Percentiles rank a stretch among this genome's conserved stretches.
Conservation (phyloP, 2,329 filamentous ascomycete genomes). For the Graphilbum sp. region DNA sequence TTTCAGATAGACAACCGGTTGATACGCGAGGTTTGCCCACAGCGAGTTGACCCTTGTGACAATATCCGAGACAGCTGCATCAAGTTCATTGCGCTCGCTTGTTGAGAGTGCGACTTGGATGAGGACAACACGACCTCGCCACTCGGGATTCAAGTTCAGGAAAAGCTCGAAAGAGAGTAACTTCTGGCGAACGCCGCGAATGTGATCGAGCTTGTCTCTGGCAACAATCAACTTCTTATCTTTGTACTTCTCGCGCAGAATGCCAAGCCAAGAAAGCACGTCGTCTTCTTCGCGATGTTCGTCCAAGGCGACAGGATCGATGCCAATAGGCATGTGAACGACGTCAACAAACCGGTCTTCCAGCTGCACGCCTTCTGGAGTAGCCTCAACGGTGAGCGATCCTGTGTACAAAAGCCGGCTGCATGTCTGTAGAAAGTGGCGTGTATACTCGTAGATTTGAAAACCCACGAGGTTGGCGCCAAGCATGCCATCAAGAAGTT, state of each 20-base stretch:
- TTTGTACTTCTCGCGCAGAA: slow-evolving; percentile 68
- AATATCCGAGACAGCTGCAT: slow-evolving; percentile 81
- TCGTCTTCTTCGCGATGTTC: slow-evolving; percentile 54
- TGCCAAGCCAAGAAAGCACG: slow-evolving; percentile 62
- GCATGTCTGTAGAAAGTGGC: slow-evolving; percentile 92
- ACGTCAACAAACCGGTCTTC: slow-evolving; percentile 92
- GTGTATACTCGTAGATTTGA: slow-evolving; percentile 82
- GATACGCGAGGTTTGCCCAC: slow-evolving; percentile 80
- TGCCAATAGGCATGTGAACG: slow-evolving; percentile 71
- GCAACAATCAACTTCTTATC: slow-evolving; percentile 85
- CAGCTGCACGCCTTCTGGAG: slow-evolving; percentile 71
- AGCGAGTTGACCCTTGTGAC: slow-evolving; percentile 86
- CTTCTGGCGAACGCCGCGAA: slow-evolving; percentile 87
- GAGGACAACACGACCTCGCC: slow-evolving; percentile 72
- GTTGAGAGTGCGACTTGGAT: slow-evolving; percentile 90
- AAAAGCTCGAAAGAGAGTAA: slow-evolving; percentile 84
- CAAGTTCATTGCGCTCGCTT: slow-evolving; percentile 73
- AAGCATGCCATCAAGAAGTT: slow-evolving; percentile 81
- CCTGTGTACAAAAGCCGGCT: slow-evolving; percentile 68
- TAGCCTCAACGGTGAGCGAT: slow-evolving; percentile 42
- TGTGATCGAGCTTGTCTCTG: slow-evolving; percentile 83
- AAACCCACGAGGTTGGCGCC: slow-evolving; percentile 88
- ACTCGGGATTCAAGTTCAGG: slow-evolving; percentile 83
- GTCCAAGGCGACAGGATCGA: slow-evolving; percentile 64
- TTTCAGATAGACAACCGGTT: slow-evolving; percentile 83